Conservation (phyloP, 2,329 filamentous ascomycete species). For the Curvularia hawaiiensis region DNA sequence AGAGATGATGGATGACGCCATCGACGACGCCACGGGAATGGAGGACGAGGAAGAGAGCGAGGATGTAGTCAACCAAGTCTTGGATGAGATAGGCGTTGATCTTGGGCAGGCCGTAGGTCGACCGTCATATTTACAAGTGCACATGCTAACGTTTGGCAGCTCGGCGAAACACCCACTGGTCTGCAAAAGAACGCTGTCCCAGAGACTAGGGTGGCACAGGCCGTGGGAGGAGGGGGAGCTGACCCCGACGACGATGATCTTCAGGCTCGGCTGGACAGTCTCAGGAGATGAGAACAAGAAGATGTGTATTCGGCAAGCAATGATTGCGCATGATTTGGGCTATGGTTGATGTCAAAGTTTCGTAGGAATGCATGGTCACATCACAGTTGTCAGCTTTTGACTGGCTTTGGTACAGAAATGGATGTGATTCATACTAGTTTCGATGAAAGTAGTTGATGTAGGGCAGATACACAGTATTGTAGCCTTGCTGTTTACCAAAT, state of each 20-base stretch:
- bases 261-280: constrained; percentile 88
- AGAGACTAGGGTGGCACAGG: constrained; percentile 83
- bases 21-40: constrained; percentile 93
- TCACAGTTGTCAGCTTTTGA: neutral
- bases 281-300: constrained; percentile 59
- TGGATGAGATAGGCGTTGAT: constrained; percentile 97
- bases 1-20: constrained; percentile 99
- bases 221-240: constrained; percentile 69
- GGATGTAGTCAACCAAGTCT: constrained; percentile 92
- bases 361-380: neutral
- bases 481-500: too few species aligned
- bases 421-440: too few species aligned
- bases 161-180: constrained; percentile 88
- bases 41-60: constrained; percentile 94
- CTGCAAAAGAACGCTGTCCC: constrained; percentile 74
- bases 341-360: neutral
- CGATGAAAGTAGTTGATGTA: too few species aligned
- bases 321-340: constrained; percentile 1
- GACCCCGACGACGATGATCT: constrained; percentile 91
- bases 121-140: neutral
- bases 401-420: neutral
- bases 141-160: constrained; percentile 57
- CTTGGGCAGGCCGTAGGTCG: constrained; percentile 80
- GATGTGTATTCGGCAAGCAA: constrained; percentile 4
- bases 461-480: neutral